phyloP scores from a whole-genome alignment of 1,284 basidiomycete species.

The Pulveroboletus sp. region DNA sequence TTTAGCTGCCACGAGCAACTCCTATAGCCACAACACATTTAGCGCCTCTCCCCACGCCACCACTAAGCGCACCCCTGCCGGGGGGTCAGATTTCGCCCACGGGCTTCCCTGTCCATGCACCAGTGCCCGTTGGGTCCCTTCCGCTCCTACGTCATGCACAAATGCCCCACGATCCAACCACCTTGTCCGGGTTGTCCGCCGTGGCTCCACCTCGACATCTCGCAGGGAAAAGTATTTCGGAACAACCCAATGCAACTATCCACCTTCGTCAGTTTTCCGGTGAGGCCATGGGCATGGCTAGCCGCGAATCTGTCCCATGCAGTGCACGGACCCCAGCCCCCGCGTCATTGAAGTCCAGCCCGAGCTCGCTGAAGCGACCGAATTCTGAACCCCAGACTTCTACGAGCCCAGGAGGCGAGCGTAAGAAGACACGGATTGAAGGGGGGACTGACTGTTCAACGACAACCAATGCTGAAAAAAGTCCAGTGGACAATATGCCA shows the following conservation, averaged over 20 bases:
- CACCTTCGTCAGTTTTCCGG: neutral
- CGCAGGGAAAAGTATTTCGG: constrained; percentile 1
- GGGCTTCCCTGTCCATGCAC: constrained; percentile 10
- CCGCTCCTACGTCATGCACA: constrained; percentile 8
- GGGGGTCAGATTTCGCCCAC: constrained; percentile 7
- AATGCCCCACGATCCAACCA: neutral
- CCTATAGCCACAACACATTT: constrained; percentile 16
- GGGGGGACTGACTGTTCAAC: neutral
- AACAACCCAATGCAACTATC: neutral
- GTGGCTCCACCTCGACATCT: constrained; percentile 3
- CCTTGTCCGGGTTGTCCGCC: neutral
- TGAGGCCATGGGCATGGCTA: neutral
- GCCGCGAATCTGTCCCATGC: neutral
- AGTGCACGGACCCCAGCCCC: neutral
- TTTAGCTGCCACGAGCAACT: constrained; percentile 11
- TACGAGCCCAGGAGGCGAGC: constrained; percentile 6
- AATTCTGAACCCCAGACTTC: constrained; percentile 10
- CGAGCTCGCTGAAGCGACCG: constrained; percentile 19
- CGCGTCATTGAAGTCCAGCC: neutral
- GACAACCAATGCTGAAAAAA: neutral
- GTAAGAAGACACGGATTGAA: constrained; percentile 23
- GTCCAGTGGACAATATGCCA: neutral
- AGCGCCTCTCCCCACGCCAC: constrained; percentile 24
- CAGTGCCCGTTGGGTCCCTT: constrained; percentile 8
- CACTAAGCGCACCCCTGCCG: constrained; percentile 11